Evolutionary conservation across 768 basidiomycete species (phyloP).

Genomic region (Hericium erinaceus): DNA sequence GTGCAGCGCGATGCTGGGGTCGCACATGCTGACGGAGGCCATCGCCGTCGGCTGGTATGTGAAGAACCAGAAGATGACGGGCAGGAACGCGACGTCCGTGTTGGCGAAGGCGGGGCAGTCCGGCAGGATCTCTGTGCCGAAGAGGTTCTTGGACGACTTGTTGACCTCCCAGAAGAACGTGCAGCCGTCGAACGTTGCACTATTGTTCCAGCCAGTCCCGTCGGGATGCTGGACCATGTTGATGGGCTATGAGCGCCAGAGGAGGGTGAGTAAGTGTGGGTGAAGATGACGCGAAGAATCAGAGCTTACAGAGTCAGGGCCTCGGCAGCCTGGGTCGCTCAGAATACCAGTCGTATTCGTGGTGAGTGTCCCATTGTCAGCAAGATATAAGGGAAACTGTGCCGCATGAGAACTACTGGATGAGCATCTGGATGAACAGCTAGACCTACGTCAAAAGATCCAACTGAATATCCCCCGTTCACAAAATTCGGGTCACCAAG

Average conservation of each 20-base stretch:
- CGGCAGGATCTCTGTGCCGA: constrained; percentile 26
- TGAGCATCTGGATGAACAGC: neutral
- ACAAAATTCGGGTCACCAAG: constrained; percentile 38
- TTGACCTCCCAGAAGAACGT: constrained; percentile 31
- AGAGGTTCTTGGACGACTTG: constrained; percentile 30
- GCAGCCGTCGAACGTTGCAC: constrained; percentile 31
- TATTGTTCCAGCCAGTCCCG: constrained; percentile 34
- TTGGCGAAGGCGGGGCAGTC: constrained; percentile 17
- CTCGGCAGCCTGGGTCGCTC: constrained; percentile 34
- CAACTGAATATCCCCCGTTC: constrained; percentile 35
- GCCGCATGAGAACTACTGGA: neutral
- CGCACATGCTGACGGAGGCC: constrained; percentile 40
- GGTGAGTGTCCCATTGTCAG: constrained; percentile 36
- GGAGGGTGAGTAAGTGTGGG: neutral
- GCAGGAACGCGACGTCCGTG: constrained; percentile 30
- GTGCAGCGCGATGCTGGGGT: constrained; percentile 33
- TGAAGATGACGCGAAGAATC: neutral
- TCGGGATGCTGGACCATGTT: constrained; percentile 26
- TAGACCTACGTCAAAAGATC: constrained; percentile 32
- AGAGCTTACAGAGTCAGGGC: constrained; percentile 25
- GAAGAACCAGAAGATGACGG: constrained; percentile 53
- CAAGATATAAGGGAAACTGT: constrained; percentile 29
- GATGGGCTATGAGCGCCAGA: constrained; percentile 20
- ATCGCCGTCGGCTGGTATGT: constrained; percentile 28
- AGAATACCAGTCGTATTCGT: constrained; percentile 42